A percentile compares a stretch with the other conserved stretches of the same genome.
These are phyloP conservation scores for Euptelea pleiosperma DNA, from an alignment of 164 flowering plant species.

Conservation along the genomic window DNA sequence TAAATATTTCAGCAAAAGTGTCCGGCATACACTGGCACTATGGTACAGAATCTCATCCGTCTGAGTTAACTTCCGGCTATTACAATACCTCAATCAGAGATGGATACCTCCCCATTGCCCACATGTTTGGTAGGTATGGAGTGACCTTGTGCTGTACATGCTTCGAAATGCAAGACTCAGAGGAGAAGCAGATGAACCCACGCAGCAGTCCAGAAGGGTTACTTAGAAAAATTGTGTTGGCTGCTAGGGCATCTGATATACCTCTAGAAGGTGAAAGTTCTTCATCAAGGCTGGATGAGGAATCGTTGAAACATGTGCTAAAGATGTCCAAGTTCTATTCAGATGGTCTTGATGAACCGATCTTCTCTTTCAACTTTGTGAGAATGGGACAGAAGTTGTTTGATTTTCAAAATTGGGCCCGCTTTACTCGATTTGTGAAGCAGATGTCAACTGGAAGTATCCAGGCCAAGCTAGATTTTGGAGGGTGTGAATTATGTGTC, in stretches of 20 bases:
- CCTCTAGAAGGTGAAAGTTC: constrained; percentile 56
- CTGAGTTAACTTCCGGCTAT: constrained; percentile 70
- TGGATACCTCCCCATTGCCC: constrained; percentile 61
- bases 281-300: constrained; percentile 35
- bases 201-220: constrained; percentile 55
- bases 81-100: constrained; percentile 54
- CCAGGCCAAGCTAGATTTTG: constrained; percentile 40
- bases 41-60: constrained; percentile 45
- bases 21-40: constrained; percentile 66
- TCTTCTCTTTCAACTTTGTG: constrained; percentile 56
- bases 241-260: constrained; percentile 40
- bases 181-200: constrained; percentile 35
- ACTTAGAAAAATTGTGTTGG: constrained; percentile 43
- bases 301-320: constrained; percentile 48
- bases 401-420: constrained; percentile 44
- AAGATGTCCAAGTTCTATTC: constrained; percentile 45
- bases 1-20: constrained; percentile 46
- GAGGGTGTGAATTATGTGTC: constrained; percentile 18
- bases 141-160: constrained; percentile 45
- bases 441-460: constrained; percentile 47
- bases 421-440: constrained; percentile 54
- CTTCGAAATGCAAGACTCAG: constrained; percentile 53
- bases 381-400: constrained; percentile 63
- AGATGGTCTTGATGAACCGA: constrained; percentile 34
- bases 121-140: constrained; percentile 57